These are phyloP conservation scores for Chamaenerion angustifolium DNA, from an alignment of 345 rosid genomes.

Conservation along the genomic window DNA sequence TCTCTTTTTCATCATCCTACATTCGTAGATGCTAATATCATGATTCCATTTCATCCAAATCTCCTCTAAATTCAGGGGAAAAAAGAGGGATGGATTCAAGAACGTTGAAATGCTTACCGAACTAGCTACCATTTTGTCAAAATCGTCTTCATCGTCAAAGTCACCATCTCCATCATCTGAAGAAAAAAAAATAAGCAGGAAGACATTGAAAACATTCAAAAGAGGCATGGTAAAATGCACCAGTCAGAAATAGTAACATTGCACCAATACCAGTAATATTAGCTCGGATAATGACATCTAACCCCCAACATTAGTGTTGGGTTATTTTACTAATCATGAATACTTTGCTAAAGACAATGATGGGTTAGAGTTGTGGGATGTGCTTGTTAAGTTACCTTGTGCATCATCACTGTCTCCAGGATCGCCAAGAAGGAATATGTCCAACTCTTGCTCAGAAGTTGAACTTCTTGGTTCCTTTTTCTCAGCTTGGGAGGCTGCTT, in stretches of 20 bases:
- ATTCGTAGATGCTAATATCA: not conserved
- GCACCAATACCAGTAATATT: no score
- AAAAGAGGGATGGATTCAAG: not conserved
- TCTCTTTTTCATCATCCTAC: conserved; percentile 36
- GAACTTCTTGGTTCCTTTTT: conserved; percentile 15
- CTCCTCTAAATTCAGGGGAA: not conserved
- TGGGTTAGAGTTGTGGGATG: not conserved
- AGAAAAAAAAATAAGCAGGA: conserved; percentile 1
- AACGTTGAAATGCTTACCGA: conserved; percentile 22
- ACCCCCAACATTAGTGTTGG: no score
- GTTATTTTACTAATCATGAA: not conserved
- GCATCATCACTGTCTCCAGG: conserved; percentile 49
- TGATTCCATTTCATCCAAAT: not conserved
- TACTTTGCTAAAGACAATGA: not conserved
- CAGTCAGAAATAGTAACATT: not conserved
- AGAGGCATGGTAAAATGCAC: not conserved
- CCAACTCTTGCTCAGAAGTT: conserved; percentile 41
- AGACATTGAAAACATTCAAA: not conserved
- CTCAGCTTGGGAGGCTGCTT: conserved; percentile 15
- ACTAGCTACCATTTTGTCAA: conserved; percentile 33
- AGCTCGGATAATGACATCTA: no score
- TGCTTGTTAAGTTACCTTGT: conserved; percentile 19
- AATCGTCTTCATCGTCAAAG: conserved; percentile 25
- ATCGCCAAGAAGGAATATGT: conserved; percentile 45
- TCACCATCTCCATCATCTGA: conserved; percentile 33